Base-by-base conservation (phyloP, 208 protist species). In the Phytomonas serpens region DNA sequence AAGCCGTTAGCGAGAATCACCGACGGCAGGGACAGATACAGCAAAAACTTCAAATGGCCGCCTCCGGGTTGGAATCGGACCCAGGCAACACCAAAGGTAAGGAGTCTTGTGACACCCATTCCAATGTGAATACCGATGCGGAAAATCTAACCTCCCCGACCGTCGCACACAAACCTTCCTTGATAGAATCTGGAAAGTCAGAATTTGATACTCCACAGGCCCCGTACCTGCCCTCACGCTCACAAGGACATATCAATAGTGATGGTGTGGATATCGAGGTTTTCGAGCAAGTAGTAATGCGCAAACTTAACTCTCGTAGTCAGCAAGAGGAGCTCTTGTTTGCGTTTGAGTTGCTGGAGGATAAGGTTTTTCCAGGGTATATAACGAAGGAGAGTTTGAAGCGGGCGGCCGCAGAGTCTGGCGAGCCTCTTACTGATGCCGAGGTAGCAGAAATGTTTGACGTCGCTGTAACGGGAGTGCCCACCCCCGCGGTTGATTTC, bases 371-470 rank as follows among this genome's bases (percentile, higher is more conserved):
- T 73, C 78, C 79, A 0, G 90, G 90, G 4, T 93, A 89, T 76
- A 92, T 95, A 66, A 95, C 90, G 11, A 88, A 89, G 73, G 84
- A 93, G 37, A 93, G 87, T 70, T 68, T 95, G 5, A 78, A 81
- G 61, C 64, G 71, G 0, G 77, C 80, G 13, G 86, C 90, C 5
- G 75, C 66, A 4, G 84, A 90, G 38, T 81, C 85, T 9, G 86
- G 82, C 3, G 87, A 95, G 69, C 81, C 79, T 29, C 69, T 95
- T 51, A 92, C 90, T 23, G 86, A 95, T 37, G 84, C 82, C 30
- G 90, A 93, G 68, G 71, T 93, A 36, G 67, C 75, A 64, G 90
- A 95, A 61, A 95, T 95, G 90, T 95, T 95, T 74, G 84, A 95
- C 74, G 76, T 80, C 11, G 61, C 93, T 16, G 90, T 95, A 37